These are phyloP conservation scores for Microcera coccophila DNA, from an alignment of 2,329 filamentous ascomycete species.

Conservation along the genomic window DNA sequence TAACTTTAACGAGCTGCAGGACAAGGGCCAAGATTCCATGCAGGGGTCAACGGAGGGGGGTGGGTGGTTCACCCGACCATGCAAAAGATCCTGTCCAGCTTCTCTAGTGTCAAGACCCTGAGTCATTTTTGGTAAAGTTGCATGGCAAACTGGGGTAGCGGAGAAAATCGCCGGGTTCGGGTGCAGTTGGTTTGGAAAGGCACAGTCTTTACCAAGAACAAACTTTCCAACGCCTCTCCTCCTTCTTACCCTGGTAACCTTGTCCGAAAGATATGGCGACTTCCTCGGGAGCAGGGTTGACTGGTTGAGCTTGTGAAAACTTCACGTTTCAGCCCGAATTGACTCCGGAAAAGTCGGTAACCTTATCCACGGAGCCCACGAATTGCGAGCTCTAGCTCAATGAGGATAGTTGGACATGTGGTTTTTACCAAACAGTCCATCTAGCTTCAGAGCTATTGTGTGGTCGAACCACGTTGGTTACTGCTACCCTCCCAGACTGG, in stretches of 20 bases:
- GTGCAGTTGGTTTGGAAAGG: constrained; percentile 1
- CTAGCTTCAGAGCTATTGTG: neutral
- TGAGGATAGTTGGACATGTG: neutral
- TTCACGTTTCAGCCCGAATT: neutral
- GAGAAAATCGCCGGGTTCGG: neutral
- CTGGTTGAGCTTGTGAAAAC: neutral
- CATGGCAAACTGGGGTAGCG: neutral
- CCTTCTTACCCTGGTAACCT: too few species aligned
- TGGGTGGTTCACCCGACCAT: neutral
- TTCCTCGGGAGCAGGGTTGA: neutral
- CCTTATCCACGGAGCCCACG: neutral
- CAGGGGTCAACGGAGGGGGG: neutral
- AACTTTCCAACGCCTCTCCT: neutral
- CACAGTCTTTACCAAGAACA: too few species aligned
- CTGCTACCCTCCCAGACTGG: neutral
- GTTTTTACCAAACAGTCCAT: neutral
- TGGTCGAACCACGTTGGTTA: neutral
- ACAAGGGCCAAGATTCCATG: neutral
- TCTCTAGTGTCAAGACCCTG: neutral
- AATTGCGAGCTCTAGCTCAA: neutral
- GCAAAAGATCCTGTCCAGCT: neutral
- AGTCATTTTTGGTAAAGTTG: neutral
- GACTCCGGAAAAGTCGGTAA: neutral
- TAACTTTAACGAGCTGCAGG: constrained; percentile 8
- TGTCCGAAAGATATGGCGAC: neutral